Evolutionary conservation across 169 alveolate species (phyloP).

Genomic region (Amoebophrya sp.): DNA sequence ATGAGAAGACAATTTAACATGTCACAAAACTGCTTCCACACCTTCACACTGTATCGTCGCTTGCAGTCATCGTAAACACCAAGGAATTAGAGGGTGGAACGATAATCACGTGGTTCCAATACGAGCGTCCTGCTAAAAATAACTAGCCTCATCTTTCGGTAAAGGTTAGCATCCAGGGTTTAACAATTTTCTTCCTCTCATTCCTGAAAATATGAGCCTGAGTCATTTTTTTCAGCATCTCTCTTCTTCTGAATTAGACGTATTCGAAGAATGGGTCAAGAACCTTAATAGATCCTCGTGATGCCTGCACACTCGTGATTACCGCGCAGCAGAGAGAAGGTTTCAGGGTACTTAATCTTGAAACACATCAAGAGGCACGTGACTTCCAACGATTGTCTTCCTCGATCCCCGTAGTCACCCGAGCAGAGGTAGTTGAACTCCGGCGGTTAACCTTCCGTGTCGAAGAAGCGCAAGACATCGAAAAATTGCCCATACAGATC

Average conservation of each 20-base stretch:
- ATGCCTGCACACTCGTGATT: constrained; percentile 96
- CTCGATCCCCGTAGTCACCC: constrained; percentile 94
- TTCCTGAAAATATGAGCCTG: too few relatives aligned
- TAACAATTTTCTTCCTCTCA: too few relatives aligned
- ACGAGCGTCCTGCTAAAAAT: too few relatives aligned
- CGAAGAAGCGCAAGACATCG: constrained; percentile 92
- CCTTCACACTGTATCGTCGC: constrained; percentile 91
- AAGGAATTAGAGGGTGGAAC: too few relatives aligned
- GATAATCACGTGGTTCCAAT: too few relatives aligned
- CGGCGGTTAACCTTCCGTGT: constrained; percentile 96
- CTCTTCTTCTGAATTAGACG: too few relatives aligned
- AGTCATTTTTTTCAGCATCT: too few relatives aligned
- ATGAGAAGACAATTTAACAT: constrained; percentile 97
- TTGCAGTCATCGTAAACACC: constrained; percentile 43
- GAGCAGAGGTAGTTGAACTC: constrained; percentile 89
- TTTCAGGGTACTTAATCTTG: constrained; percentile 65
- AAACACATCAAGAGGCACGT: constrained; percentile 87
- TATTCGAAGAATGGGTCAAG: too few relatives aligned
- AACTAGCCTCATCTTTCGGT: too few relatives aligned
- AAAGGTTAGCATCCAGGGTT: too few relatives aligned
- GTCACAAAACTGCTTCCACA: constrained; percentile 97
- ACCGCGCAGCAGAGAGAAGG: constrained; percentile 90
- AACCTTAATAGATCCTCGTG: constrained; percentile 92
- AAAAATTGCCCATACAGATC: constrained; percentile 91
- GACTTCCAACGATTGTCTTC: constrained; percentile 89